phyloP scores from a whole-genome alignment of 306 rosid species.

The Cucumis melo region DNA sequence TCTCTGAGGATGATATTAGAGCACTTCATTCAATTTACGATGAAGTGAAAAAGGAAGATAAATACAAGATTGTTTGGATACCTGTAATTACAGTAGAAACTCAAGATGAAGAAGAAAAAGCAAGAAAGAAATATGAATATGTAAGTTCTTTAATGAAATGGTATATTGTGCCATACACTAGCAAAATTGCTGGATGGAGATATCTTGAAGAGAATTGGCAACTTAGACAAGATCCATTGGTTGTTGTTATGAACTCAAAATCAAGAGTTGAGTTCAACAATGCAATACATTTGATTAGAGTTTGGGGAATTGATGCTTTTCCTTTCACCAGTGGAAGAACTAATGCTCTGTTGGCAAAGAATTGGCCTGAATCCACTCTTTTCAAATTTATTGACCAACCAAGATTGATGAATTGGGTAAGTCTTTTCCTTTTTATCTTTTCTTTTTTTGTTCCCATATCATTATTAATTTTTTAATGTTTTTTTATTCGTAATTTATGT shows the following conservation, averaged over 20 bases:
- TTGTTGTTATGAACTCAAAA: constrained; percentile 19
- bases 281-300: constrained; percentile 14
- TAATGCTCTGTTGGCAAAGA: neutral
- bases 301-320: constrained; percentile 13
- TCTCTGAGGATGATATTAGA: constrained; percentile 28
- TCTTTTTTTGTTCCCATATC: neutral
- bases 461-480: too few species aligned
- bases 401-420: neutral
- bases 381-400: neutral
- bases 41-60: constrained; percentile 3
- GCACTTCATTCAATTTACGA: constrained; percentile 24
- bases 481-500: too few species aligned
- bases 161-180: constrained; percentile 13
- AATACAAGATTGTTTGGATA: constrained; percentile 46
- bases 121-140: constrained; percentile 1
- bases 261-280: constrained; percentile 10
- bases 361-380: neutral
- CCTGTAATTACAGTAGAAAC: constrained; percentile 18
- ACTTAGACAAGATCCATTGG: constrained; percentile 17
- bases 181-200: constrained; percentile 10
- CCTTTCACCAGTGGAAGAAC: constrained; percentile 7
- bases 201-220: constrained; percentile 27
- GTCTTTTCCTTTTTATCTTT: neutral
- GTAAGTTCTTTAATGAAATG: constrained; percentile 13
- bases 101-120: neutral